These are phyloP conservation scores for Marchantia paleacea DNA, from an alignment of 225 moss, liverwort and hornwort species.

Conservation along the genomic window DNA sequence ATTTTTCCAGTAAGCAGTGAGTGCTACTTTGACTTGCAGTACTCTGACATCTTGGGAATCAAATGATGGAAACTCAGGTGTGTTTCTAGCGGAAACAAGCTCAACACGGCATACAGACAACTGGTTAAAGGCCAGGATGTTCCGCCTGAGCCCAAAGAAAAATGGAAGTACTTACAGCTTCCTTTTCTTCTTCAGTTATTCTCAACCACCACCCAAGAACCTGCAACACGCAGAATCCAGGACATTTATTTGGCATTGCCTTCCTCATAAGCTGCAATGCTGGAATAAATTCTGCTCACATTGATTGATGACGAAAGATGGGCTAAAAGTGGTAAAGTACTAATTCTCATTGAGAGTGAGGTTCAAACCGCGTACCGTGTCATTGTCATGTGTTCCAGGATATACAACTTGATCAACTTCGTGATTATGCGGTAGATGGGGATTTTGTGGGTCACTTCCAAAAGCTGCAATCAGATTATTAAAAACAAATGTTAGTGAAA, in stretches of 20 bases:
- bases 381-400: conserved; percentile 86
- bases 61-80: not conserved
- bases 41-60: not conserved
- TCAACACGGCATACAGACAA: not conserved
- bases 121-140: not conserved
- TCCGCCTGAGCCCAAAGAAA: not conserved
- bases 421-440: conserved; percentile 76
- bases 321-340: too few species aligned
- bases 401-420: conserved; percentile 84
- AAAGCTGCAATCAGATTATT: conserved; percentile 25
- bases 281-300: too few species aligned
- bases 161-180: conserved; percentile 30
- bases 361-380: conserved; percentile 44
- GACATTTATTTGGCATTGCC: not conserved
- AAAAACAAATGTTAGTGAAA: not conserved
- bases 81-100: not conserved
- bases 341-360: not conserved
- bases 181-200: conserved; percentile 40
- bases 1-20: not conserved
- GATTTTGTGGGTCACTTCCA: conserved; percentile 49
- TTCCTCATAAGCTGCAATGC: too few species aligned
- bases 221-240: conserved; percentile 13
- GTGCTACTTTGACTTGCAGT: not conserved
- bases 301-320: too few species aligned
- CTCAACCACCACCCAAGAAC: conserved; percentile 56